Conservation (phyloP, 495 filamentous ascomycete genomes). For the Tuber melanosporum region DNA sequence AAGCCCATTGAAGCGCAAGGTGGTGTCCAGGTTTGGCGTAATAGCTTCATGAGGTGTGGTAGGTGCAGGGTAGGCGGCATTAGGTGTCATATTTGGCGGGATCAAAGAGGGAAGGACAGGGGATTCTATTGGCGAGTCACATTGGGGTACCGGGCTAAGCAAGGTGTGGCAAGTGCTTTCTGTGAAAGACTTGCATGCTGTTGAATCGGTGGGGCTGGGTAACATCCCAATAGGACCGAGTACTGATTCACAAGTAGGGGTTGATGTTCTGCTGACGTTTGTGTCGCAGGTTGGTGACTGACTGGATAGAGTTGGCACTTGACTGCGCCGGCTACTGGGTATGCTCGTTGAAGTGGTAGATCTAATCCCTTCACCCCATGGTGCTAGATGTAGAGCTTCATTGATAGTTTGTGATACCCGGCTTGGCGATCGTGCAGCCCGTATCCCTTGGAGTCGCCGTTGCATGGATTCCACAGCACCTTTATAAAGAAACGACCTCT, state of each 20-base stretch:
- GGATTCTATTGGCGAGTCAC: constrained; percentile 28
- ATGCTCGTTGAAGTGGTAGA: constrained; percentile 30
- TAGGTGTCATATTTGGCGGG: constrained; percentile 23
- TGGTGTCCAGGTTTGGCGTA: constrained; percentile 32
- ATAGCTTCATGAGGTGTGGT: constrained; percentile 31
- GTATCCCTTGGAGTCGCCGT: constrained; percentile 28
- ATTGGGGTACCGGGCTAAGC: constrained; percentile 31
- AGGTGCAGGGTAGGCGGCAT: constrained; percentile 16
- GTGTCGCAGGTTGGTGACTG: constrained; percentile 34
- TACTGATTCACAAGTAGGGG: constrained; percentile 14
- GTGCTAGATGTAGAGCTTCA: constrained; percentile 23
- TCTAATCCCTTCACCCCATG: constrained; percentile 21
- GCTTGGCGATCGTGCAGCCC: constrained; percentile 14
- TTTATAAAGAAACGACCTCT: constrained; percentile 36
- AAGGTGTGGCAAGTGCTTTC: constrained; percentile 41
- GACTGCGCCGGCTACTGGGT: constrained; percentile 33
- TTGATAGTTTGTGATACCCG: constrained; percentile 16
- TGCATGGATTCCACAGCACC: constrained; percentile 42
- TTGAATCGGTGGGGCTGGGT: constrained; percentile 28
- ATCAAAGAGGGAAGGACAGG: constrained; percentile 28
- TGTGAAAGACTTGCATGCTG: constrained; percentile 35
- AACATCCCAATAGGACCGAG: constrained; percentile 26
- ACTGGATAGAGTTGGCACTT: constrained; percentile 35
- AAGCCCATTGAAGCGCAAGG: constrained; percentile 27
- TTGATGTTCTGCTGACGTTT: constrained; percentile 8